Percentiles rank a stretch among this genome's conserved stretches.
Evolutionary conservation across 805 yeast genomes (phyloP).

Genomic region (Wilhelminamyces savonicus): DNA sequence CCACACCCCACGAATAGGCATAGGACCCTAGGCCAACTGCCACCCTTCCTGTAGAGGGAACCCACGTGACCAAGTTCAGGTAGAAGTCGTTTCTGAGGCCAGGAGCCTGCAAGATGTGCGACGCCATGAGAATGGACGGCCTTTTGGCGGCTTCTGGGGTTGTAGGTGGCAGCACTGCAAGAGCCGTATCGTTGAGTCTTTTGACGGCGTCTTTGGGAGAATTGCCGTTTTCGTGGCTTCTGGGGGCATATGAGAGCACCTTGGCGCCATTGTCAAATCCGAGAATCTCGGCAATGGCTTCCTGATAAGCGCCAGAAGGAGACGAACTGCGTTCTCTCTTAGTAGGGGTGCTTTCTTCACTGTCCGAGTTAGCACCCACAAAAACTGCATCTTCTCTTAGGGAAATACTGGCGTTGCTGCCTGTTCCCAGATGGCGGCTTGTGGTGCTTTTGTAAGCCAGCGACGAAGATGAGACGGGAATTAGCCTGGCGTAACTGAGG

Average conservation of each 20-base stretch:
- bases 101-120: conserved; percentile 45
- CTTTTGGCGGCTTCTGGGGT: conserved; percentile 6
- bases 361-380: no score
- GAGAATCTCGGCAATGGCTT: conserved; percentile 44
- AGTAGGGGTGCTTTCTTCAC: no score
- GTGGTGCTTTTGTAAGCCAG: conserved; percentile 8
- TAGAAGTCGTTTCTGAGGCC: conserved; percentile 72
- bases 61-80: conserved; percentile 72
- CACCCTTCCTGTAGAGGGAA: conserved; percentile 36
- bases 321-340: conserved; percentile 15
- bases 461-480: conserved; percentile 12
- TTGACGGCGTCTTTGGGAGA: conserved; percentile 4
- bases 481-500: no score
- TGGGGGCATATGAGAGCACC: conserved; percentile 29
- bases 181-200: conserved; percentile 8
- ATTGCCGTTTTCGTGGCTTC: conserved; percentile 1
- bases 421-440: background rate
- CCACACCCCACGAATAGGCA: conserved; percentile 60
- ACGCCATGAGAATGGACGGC: conserved; percentile 3
- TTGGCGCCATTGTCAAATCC: conserved; percentile 36
- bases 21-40: conserved; percentile 61
- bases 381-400: conserved; percentile 13
- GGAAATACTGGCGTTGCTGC: conserved; percentile 5
- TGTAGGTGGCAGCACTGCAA: conserved; percentile 8
- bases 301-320: conserved; percentile 17